These are phyloP conservation scores for Vitis labrusca DNA, from an alignment of 164 flowering plant genomes.

Conservation along the genomic window DNA sequence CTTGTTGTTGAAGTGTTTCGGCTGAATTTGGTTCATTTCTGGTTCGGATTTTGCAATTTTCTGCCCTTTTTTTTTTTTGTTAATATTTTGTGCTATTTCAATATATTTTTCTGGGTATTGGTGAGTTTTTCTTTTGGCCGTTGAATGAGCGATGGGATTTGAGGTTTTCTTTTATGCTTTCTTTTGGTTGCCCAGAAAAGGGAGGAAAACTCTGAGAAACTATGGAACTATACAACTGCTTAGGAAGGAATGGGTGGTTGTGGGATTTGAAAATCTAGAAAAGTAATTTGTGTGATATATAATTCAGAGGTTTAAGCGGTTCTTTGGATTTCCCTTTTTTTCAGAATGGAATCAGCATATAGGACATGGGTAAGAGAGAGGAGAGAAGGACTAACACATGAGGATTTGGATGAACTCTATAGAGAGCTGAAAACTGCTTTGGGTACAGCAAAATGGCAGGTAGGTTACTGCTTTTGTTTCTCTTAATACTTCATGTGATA, in stretches of 20 bases:
- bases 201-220: neutral
- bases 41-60: neutral
- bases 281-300: too few species aligned
- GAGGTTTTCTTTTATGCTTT: neutral
- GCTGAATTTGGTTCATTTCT: neutral
- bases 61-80: neutral
- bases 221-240: neutral
- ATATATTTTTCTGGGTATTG: neutral
- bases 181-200: neutral
- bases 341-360: constrained; percentile 86
- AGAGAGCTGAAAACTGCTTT: constrained; percentile 79
- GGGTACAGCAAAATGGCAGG: constrained; percentile 99
- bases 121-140: neutral
- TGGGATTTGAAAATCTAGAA: neutral
- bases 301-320: neutral
- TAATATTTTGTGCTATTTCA: neutral
- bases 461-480: constrained; percentile 12
- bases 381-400: constrained; percentile 39
- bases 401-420: constrained; percentile 45
- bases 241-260: neutral
- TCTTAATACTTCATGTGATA: neutral
- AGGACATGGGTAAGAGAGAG: constrained; percentile 65
- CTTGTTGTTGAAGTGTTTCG: neutral
- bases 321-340: constrained; percentile 1
- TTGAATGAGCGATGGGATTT: neutral